A percentile compares a stretch with the other conserved stretches of the same genome.
Conservation (phyloP, 2,329 filamentous ascomycete genomes). For the Trichophyton equinum region DNA sequence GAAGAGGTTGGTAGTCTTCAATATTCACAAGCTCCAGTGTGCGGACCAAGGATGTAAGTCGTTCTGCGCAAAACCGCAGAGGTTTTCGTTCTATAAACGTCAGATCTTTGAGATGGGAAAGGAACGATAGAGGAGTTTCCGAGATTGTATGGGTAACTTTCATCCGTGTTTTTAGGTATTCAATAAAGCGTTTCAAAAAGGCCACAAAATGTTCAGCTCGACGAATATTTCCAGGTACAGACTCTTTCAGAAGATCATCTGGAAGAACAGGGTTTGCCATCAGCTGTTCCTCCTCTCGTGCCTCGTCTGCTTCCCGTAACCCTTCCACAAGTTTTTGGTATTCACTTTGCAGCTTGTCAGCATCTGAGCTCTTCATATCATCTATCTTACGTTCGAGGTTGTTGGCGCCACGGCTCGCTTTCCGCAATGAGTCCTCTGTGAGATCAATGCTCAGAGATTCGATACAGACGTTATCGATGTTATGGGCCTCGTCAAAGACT, state of each 20-base stretch:
- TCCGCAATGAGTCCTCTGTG: slow-evolving; percentile 85
- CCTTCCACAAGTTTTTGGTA: slow-evolving; percentile 94
- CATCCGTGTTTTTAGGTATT: slow-evolving; percentile 96
- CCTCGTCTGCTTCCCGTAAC: slow-evolving; percentile 73
- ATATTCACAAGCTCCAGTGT: slow-evolving; percentile 95
- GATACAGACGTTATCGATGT: slow-evolving; percentile 99
- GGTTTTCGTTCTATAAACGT: slow-evolving; percentile 98
- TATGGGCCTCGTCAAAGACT: slow-evolving; percentile 97
- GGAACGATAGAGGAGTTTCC: slow-evolving; percentile 87
- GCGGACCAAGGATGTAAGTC: slow-evolving; percentile 82
- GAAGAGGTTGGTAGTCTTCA: slow-evolving; percentile 90
- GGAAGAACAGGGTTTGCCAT: slow-evolving; percentile 93
- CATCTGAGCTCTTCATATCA: slow-evolving; percentile 92
- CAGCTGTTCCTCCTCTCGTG: slow-evolving; percentile 84
- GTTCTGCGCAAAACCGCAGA: slow-evolving; percentile 80
- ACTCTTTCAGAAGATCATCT: slow-evolving; percentile 87
- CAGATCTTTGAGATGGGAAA: slow-evolving; percentile 83
- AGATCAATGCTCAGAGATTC: slow-evolving; percentile 94
- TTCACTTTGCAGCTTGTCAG: slow-evolving; percentile 85
- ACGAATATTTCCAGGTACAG: slow-evolving; percentile 89
- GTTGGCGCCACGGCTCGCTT: slow-evolving; percentile 76
- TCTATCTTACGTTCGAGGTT: slow-evolving; percentile 83
- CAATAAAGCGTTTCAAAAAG: slow-evolving; percentile 91
- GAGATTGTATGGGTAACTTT: slow-evolving; percentile 96
- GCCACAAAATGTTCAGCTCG: slow-evolving; percentile 91